phyloP scores from a whole-genome alignment of 257 asterid species.

The Capsicum pubescens region DNA sequence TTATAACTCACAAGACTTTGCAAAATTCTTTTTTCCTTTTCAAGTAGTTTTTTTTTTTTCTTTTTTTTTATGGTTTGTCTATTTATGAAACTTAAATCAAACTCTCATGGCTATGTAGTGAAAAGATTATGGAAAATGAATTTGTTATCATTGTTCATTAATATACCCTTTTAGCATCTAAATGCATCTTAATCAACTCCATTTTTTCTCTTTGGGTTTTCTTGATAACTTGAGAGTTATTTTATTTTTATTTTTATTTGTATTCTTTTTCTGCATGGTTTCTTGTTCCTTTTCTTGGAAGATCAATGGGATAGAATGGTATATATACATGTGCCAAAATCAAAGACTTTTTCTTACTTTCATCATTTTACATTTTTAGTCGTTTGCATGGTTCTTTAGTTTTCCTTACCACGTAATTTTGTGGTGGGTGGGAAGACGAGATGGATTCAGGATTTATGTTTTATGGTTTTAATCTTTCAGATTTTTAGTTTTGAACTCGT shows the following conservation, averaged over 20 bases:
- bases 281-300: neutral
- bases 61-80: neutral
- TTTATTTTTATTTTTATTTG: neutral
- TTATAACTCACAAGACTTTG: neutral
- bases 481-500: neutral
- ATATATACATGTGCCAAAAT: neutral
- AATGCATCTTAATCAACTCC: neutral
- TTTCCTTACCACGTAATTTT: neutral
- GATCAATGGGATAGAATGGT: neutral
- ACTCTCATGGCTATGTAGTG: neutral
- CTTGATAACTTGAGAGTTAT: neutral
- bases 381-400: neutral
- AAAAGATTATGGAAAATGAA: neutral
- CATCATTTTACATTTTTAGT: neutral
- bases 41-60: neutral
- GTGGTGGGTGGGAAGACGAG: too few relatives aligned
- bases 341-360: neutral
- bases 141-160: neutral
- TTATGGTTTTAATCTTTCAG: too few relatives aligned
- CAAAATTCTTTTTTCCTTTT: neutral
- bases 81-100: neutral
- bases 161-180: neutral
- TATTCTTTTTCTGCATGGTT: neutral
- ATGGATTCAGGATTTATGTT: too few relatives aligned
- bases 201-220: neutral